Evolutionary conservation across 495 filamentous ascomycete species (phyloP).

Genomic region (Parmelia sp.): DNA sequence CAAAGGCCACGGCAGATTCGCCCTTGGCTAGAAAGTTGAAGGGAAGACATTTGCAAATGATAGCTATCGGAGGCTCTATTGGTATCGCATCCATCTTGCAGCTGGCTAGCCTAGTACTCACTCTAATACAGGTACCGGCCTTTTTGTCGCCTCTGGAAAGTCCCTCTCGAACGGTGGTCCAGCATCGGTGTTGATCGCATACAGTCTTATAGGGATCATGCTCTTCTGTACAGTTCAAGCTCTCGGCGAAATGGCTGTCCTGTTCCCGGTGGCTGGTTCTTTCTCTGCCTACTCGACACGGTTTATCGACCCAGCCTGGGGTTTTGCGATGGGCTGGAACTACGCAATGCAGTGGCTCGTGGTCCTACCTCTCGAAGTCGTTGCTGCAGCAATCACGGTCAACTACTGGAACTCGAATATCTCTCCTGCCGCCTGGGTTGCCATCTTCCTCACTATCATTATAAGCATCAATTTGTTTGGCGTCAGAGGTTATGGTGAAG

Average conservation of each 20-base stretch:
- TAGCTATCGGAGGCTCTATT: conserved; percentile 66
- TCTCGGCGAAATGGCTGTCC: conserved; percentile 84
- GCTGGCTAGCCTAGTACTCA: conserved; percentile 14
- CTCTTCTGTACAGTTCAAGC: conserved; percentile 88
- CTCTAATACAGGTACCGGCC: conserved; percentile 60
- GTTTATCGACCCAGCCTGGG: conserved; percentile 92
- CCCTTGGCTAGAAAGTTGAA: conserved; percentile 58
- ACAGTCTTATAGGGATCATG: conserved; percentile 78
- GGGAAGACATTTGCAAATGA: conserved; percentile 48
- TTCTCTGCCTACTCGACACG: conserved; percentile 90
- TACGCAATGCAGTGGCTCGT: conserved; percentile 94
- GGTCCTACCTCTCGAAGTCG: conserved; percentile 82
- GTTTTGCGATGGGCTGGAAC: conserved; percentile 98
- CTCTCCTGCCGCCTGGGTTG: conserved; percentile 75
- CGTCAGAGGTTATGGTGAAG: conserved; percentile 83
- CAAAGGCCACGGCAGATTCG: conserved; percentile 65
- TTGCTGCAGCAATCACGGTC: conserved; percentile 83
- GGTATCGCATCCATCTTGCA: conserved; percentile 44
- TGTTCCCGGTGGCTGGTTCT: conserved; percentile 86
- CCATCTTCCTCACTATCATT: conserved; percentile 70
- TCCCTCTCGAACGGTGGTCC: conserved; percentile 77
- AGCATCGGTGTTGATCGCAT: conserved; percentile 76
- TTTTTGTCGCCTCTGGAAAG: conserved; percentile 82
- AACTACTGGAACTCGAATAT: conserved; percentile 68
- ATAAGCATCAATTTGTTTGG: conserved; percentile 79